Percentiles rank a stretch among this genome's conserved stretches.
Conservation (phyloP, 164 flowering plant species). For the Cinnamomum chago region DNA sequence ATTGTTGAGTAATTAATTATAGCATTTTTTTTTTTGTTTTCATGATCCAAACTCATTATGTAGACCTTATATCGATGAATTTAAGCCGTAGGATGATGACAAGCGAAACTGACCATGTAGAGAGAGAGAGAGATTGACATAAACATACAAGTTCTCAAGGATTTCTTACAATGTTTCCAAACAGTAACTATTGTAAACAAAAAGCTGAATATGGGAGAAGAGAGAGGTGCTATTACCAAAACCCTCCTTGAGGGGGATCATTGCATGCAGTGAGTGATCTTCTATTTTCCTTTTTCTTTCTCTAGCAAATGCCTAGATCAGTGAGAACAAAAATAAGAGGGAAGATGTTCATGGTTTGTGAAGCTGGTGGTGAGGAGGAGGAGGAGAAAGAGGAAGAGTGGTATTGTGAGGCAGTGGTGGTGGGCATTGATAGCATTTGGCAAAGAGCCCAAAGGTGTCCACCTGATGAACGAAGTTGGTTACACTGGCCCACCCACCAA, state of each 20-base stretch:
- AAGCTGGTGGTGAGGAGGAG: constrained; percentile 25
- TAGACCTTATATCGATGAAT: no score
- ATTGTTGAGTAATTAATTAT: no score
- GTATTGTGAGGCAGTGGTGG: constrained; percentile 32
- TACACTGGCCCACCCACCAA: constrained; percentile 95
- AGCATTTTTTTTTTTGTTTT: no score
- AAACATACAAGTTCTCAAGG: constrained; percentile 1
- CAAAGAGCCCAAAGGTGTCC: constrained; percentile 88
- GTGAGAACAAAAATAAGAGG: constrained; percentile 29
- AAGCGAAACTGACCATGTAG: no score
- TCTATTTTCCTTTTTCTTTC: not conserved
- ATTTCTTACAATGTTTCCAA: not conserved
- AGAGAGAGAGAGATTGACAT: not conserved
- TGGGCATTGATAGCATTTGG: constrained; percentile 92
- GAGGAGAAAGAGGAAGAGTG: constrained; percentile 24
- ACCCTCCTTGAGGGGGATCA: not conserved
- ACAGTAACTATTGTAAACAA: not conserved
- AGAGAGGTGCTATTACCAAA: not conserved
- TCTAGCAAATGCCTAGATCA: constrained; percentile 11
- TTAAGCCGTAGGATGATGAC: no score
- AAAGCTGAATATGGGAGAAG: not conserved
- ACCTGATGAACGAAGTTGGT: constrained; percentile 75
- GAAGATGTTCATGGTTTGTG: constrained; percentile 23
- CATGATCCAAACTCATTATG: no score
- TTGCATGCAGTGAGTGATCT: not conserved